Base-by-base conservation (phyloP, 257 asterid species). In the Solanum gracilifrons region DNA sequence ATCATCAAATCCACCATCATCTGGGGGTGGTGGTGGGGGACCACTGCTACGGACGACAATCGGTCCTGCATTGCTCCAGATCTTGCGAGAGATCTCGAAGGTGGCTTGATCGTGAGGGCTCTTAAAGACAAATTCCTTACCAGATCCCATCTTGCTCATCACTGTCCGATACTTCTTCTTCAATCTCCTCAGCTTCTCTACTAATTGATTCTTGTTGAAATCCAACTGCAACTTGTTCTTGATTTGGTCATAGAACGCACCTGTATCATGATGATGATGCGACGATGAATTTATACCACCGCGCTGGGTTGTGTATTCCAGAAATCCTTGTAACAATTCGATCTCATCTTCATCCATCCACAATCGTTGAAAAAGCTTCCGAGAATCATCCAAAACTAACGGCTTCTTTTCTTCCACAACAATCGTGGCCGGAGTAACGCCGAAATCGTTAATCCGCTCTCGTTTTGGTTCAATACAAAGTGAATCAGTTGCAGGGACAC, bases 321-420 rank as follows among this genome's bases (percentile, higher is more conserved):
- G 93, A 84, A 94, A 95, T 6, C 99, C 98, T 87, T 94, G 97
- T 85, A 96, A 71, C 60, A 96, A 95, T 92, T 95, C 99, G 90
- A 96, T 96, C 90, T 96, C 99, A 80, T 96, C 99, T 91, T 94
- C 99, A 32, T 96, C 99, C 4, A 95, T 95, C 99, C 99, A 96
- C 23, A 96, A 91, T 27, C 99, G 94, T 89, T 96, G 99, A 89
- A 96, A 96, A 33, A 96, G 96, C 93, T 94, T 94, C 64, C 99
- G 93, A 2, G 95, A 91, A 88, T 94, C 99, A 64, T 95, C 99
- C 36, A 90, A 91, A 41, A 55, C 36, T 35, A 82, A 25, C 18
- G 96, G 96, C 92, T 92, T 94, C 88, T 92, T 94, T 86, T 88
- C 90, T 71, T 76, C 60, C 33, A 39, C 84, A 29, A 88, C 43